These are phyloP conservation scores for Herpotrichia juniperi DNA, from an alignment of 2,329 filamentous ascomycete species.

Conservation along the genomic window DNA sequence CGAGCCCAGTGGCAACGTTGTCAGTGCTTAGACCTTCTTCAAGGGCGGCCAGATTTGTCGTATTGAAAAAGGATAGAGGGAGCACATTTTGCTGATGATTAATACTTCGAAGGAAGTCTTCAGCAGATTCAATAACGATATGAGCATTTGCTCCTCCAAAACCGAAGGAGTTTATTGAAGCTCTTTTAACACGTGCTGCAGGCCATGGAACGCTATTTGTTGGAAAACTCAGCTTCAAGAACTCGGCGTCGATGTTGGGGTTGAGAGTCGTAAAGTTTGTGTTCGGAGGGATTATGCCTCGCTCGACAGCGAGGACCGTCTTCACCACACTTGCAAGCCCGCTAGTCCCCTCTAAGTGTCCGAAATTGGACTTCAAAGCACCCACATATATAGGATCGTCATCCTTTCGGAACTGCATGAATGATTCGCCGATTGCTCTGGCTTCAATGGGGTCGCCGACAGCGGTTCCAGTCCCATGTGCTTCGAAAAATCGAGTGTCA, in stretches of 20 bases:
- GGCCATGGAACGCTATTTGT: constrained; percentile 15
- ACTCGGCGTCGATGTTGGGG: not conserved
- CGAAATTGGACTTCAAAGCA: constrained; percentile 23
- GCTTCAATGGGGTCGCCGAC: constrained; percentile 52
- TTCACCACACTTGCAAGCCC: constrained; percentile 42
- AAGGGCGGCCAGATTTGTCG: not conserved
- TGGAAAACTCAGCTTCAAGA: constrained; percentile 11
- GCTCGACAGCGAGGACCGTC: constrained; percentile 27
- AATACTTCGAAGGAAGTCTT: not conserved
- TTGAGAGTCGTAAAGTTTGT: not conserved
- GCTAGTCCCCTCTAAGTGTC: constrained; percentile 44
- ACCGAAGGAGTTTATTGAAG: constrained; percentile 22
- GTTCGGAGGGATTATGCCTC: constrained; percentile 21
- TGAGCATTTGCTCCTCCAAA: constrained; percentile 21
- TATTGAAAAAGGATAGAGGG: not conserved
- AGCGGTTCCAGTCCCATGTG: constrained; percentile 59
- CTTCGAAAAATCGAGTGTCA: constrained; percentile 43
- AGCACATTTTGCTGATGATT: not conserved
- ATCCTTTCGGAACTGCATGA: not conserved
- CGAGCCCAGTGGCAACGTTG: not conserved
- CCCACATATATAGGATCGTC: not conserved
- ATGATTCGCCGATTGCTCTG: constrained; percentile 19
- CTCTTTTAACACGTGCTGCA: constrained; percentile 5
- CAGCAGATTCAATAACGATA: constrained; percentile 20
- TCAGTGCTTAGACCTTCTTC: not conserved